Percentiles rank a stretch among this genome's conserved stretches.
These are phyloP conservation scores for Cladosporium sp. DNA, from an alignment of 2,329 filamentous ascomycete species.

Conservation along the genomic window DNA sequence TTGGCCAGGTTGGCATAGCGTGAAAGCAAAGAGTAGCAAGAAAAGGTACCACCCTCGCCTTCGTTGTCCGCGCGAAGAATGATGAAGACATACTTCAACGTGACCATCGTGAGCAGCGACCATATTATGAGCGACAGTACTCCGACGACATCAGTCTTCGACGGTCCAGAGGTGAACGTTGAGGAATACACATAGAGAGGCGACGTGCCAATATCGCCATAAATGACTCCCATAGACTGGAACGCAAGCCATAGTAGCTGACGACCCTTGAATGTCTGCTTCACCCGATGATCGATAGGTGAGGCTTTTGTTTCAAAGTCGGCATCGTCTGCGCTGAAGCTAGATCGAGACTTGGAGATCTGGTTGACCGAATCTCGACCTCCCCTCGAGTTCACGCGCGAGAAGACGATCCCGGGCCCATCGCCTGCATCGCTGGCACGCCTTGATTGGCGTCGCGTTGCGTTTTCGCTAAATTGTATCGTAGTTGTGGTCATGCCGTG, in stretches of 20 bases:
- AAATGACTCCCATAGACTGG: slow-evolving; percentile 63
- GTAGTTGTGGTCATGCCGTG: slow-evolving; percentile 8
- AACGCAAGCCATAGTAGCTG: slow-evolving; percentile 52
- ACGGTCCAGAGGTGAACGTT: slow-evolving; percentile 55
- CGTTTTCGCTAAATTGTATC: slow-evolving; percentile 21
- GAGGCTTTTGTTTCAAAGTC: slow-evolving; percentile 5
- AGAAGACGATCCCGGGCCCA: slow-evolving; percentile 11
- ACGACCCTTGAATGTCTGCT: slow-evolving; percentile 30
- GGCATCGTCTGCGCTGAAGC: slow-evolving; percentile 15
- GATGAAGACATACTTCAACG: slow-evolving; percentile 64
- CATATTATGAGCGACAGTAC: slow-evolving; percentile 66
- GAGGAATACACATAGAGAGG: slow-evolving; percentile 69
- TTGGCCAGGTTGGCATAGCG: slow-evolving; percentile 59
- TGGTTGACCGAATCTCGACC: neutral
- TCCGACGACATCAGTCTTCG: slow-evolving; percentile 57
- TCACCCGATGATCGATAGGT: slow-evolving; percentile 11
- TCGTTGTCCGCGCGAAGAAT: slow-evolving; percentile 65
- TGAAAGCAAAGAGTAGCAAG: slow-evolving; percentile 61
- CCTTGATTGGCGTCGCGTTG: slow-evolving; percentile 10
- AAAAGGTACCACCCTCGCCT: slow-evolving; percentile 67
- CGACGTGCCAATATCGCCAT: slow-evolving; percentile 64
- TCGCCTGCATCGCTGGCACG: slow-evolving; percentile 9
- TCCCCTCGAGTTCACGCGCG: neutral
- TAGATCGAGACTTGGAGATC: neutral
- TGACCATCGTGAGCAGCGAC: slow-evolving; percentile 66